Percentiles rank a stretch among this genome's conserved stretches.
These are phyloP conservation scores for Syzygium malaccense DNA, from an alignment of 441 rosid genomes.

Conservation along the genomic window DNA sequence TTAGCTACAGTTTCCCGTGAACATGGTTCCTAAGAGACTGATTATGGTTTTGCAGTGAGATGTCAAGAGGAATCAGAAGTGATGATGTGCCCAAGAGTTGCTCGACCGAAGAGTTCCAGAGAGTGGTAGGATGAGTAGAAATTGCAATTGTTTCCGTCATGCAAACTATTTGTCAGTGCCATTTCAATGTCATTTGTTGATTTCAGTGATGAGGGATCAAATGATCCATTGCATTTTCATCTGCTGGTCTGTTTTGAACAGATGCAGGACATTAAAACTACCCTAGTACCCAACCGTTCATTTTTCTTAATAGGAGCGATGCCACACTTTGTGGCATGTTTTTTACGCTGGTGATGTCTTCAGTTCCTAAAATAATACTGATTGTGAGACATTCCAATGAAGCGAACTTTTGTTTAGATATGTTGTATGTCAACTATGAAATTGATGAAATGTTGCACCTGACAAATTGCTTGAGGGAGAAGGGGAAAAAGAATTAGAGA, in stretches of 20 bases:
- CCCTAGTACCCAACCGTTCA: neutral
- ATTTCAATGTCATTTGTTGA: neutral
- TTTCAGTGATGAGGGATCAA: neutral
- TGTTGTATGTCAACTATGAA: neutral
- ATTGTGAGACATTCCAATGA: neutral
- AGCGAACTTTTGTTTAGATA: neutral
- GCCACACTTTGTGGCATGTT: neutral
- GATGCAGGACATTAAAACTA: no score
- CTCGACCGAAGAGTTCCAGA: neutral
- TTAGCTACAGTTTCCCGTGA: no score
- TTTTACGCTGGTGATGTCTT: neutral
- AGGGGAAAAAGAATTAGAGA: no score
- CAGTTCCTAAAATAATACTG: neutral
- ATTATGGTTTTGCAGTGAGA: neutral
- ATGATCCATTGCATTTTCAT: neutral
- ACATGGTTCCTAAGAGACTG: neutral
- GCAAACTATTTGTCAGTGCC: neutral
- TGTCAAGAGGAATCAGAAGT: neutral
- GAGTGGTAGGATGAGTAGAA: neutral
- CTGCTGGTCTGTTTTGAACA: neutral
- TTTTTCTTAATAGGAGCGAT: neutral
- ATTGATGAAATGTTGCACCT: neutral
- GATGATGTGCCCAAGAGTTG: neutral
- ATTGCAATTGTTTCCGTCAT: neutral
- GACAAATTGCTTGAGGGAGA: neutral